Conservation (phyloP, 1,284 basidiomycete species). For the Moesziomyces globuligerus region DNA sequence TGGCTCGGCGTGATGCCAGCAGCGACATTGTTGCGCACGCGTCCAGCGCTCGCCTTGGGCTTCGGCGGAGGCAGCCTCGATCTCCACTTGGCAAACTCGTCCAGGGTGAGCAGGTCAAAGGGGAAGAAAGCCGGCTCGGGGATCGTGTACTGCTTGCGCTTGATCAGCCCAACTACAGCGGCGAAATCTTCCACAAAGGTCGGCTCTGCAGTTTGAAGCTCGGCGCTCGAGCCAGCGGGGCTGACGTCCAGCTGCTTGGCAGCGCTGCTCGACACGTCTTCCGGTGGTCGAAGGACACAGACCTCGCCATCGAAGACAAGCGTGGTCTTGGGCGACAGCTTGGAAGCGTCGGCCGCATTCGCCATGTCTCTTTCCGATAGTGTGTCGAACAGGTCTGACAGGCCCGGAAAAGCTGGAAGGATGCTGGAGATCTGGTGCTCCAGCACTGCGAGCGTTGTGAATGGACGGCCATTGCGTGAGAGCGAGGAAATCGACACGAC, state of each 20-base stretch:
- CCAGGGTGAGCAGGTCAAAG: slow-evolving; percentile 50
- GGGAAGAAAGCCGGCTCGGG: slow-evolving; percentile 46
- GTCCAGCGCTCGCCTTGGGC: not conserved
- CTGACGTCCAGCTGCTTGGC: slow-evolving; percentile 18
- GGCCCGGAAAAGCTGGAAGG: slow-evolving; percentile 17
- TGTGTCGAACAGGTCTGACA: slow-evolving; percentile 11
- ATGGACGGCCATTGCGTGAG: slow-evolving; percentile 44
- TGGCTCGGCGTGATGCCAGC: not conserved
- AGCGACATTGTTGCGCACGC: not conserved
- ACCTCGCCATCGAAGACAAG: slow-evolving; percentile 59
- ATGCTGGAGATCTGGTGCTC: slow-evolving; percentile 26
- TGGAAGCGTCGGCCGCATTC: not conserved
- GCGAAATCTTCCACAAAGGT: slow-evolving; percentile 51
- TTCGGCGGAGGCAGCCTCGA: not conserved
- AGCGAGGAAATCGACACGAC: slow-evolving; percentile 26
- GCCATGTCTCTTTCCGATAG: not conserved
- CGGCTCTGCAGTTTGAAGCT: slow-evolving; percentile 1
- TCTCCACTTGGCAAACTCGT: slow-evolving; percentile 49
- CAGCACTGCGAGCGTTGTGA: slow-evolving; percentile 34
- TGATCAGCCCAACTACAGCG: slow-evolving; percentile 39
- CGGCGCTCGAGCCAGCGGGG: not conserved
- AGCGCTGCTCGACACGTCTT: slow-evolving; percentile 31
- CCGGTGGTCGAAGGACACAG: slow-evolving; percentile 37
- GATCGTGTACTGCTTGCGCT: slow-evolving; percentile 27
- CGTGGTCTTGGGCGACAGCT: slow-evolving; percentile 4